Conservation (phyloP, 257 asterid genomes). For the Leptodermis oblonga region DNA sequence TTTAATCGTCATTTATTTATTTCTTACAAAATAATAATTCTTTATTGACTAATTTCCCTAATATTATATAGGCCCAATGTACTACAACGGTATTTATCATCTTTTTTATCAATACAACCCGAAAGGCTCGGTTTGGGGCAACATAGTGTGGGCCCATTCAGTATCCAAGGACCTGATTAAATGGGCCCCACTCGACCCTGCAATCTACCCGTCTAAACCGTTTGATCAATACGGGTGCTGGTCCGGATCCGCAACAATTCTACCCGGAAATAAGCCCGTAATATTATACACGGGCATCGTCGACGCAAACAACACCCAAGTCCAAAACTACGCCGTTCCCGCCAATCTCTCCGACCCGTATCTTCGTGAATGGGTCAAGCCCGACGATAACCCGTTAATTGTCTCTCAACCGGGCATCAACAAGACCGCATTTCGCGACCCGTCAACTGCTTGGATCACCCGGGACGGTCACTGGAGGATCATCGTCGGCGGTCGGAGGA, state of each 20-base stretch:
- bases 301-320: constrained; percentile 45
- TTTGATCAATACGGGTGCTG: constrained; percentile 66
- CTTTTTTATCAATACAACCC: constrained; percentile 78
- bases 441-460: constrained; percentile 72
- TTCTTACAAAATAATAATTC: too few species aligned
- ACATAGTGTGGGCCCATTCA: constrained; percentile 79
- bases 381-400: constrained; percentile 65
- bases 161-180: constrained; percentile 62
- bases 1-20: too few species aligned
- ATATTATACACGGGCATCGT: constrained; percentile 72
- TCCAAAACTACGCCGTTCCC: constrained; percentile 76
- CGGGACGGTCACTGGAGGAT: constrained; percentile 56
- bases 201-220: constrained; percentile 55
- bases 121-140: constrained; percentile 69
- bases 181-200: constrained; percentile 45
- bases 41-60: not conserved
- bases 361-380: constrained; percentile 59
- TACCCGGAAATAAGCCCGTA: constrained; percentile 60
- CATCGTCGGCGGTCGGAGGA: constrained; percentile 35
- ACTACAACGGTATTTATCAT: constrained; percentile 65
- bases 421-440: constrained; percentile 65
- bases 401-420: constrained; percentile 33
- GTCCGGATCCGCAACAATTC: constrained; percentile 76
- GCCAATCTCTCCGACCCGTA: constrained; percentile 62
- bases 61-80: constrained; percentile 54